phyloP scores from a whole-genome alignment of 2,329 filamentous ascomycete genomes.

The Penicillium rolfsii region DNA sequence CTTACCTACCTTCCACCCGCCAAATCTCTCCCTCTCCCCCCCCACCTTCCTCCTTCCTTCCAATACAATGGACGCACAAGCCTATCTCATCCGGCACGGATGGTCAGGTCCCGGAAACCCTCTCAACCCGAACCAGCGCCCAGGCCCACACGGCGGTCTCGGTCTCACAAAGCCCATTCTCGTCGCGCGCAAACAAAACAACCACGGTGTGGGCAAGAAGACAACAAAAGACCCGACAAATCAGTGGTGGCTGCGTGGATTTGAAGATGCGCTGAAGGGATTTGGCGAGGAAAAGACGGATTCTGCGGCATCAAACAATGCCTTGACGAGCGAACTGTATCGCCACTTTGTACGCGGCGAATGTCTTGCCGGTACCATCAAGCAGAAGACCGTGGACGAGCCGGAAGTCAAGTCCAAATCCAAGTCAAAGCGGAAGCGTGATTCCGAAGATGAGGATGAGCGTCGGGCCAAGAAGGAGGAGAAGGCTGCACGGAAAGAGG shows the following conservation, averaged over 20 bases:
- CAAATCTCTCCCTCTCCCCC: neutral
- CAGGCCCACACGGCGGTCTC: constrained; percentile 61
- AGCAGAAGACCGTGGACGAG: constrained; percentile 27
- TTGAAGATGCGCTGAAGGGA: constrained; percentile 84
- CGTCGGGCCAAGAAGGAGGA: constrained; percentile 27
- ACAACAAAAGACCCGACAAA: constrained; percentile 66
- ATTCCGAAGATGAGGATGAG: constrained; percentile 36
- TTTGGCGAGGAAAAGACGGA: constrained; percentile 66
- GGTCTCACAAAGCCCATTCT: constrained; percentile 84
- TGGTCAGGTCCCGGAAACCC: constrained; percentile 90
- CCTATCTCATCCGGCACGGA: constrained; percentile 80
- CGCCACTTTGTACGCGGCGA: constrained; percentile 84
- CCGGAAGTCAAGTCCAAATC: constrained; percentile 17
- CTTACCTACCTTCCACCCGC: neutral
- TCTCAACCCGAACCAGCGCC: constrained; percentile 67
- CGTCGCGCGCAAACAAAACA: constrained; percentile 77
- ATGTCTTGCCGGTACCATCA: constrained; percentile 69
- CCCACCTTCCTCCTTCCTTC: neutral
- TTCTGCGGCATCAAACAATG: constrained; percentile 53
- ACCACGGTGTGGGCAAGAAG: constrained; percentile 81
- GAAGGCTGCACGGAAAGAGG: constrained; percentile 42
- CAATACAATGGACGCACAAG: constrained; percentile 74
- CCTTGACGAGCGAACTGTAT: constrained; percentile 65
- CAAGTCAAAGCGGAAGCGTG: constrained; percentile 40
- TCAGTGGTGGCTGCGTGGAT: constrained; percentile 97